Evolutionary conservation across 495 filamentous ascomycete species (phyloP).

Genomic region (Neurospora hispaniola): DNA sequence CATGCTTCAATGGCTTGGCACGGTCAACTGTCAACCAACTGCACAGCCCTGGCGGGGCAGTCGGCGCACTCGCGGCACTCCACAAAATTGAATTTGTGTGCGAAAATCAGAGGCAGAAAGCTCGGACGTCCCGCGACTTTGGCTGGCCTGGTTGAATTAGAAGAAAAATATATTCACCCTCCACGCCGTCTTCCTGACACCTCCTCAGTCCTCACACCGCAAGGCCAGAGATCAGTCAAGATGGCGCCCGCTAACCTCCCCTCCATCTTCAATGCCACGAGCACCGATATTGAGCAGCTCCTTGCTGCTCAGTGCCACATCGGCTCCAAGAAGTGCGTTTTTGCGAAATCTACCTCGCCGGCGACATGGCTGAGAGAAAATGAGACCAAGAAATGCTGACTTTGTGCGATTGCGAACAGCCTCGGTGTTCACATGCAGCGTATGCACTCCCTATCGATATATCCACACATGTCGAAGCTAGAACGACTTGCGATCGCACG

Average conservation of each 20-base stretch:
- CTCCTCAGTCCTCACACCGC: slow-evolving; percentile 36
- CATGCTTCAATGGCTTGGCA: background rate
- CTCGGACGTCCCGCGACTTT: slow-evolving; percentile 2
- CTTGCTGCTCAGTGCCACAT: slow-evolving; percentile 93
- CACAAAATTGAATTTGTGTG: slow-evolving; percentile 29
- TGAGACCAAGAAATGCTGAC: slow-evolving; percentile 9
- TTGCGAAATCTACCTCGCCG: background rate
- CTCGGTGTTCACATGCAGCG: slow-evolving; percentile 95
- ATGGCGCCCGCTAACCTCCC: slow-evolving; percentile 93
- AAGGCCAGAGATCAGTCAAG: slow-evolving; percentile 46
- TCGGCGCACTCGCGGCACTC: slow-evolving; percentile 10
- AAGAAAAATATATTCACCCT: slow-evolving; percentile 23
- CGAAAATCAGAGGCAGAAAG: slow-evolving; percentile 20
- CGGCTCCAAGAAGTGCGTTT: slow-evolving; percentile 75
- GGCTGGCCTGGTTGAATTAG: slow-evolving; percentile 14
- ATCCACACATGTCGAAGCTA: background rate
- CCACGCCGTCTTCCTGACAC: slow-evolving; percentile 34
- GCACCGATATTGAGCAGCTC: slow-evolving; percentile 94
- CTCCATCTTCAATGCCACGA: slow-evolving; percentile 63
- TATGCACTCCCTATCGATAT: slow-evolving; percentile 10
- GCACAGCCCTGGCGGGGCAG: slow-evolving; percentile 29
- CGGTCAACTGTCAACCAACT: slow-evolving; percentile 3
- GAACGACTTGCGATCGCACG: background rate
- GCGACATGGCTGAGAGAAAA: background rate
- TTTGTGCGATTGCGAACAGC: slow-evolving; percentile 17